Base-by-base conservation (phyloP, 148 eudicot genomes). In the Dianthus caryophyllus region DNA sequence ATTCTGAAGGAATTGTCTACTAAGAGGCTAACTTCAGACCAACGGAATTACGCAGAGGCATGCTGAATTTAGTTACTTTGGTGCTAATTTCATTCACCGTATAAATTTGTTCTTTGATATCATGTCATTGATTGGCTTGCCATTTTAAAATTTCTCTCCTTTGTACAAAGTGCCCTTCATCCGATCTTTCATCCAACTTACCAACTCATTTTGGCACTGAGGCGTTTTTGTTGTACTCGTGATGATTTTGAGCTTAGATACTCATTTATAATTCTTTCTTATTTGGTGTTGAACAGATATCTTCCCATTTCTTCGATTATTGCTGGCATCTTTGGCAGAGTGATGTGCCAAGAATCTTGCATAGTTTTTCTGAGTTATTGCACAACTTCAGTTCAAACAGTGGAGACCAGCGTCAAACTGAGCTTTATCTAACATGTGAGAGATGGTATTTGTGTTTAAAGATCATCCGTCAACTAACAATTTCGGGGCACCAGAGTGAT, bases 241-340 rank as follows among this genome's bases (percentile, higher is more conserved):
- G 18, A 44, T 43, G 20, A 54, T 68, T 38, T 52, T 54, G 16
- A 57, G 54, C 62, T 50, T 22, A 15, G 38, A 22, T 44, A 15
- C 12, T 16, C 30, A 31, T 14, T 75, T 20, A 46, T 71, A n/a
- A 13, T 66, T 21, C 66, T 10, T 59, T 58, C 54, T 22, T 69
- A 18, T 58, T 44, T 46, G 69, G 54, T 55, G 69, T 46, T 75
- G 81, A 81, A 80, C 97, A 95, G 99, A 95, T 95, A 85, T 83
- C 96, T 38, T 80, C 97, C 71, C 96, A 90, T 63, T 88, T 95
- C 78, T 95, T 95, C 71, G 93, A 95, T 70, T 95, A 88, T 76
- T 75, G 96, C 83, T 95, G 99, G 99, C 88, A 82, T 77, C 93
- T 95, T 54, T 88, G 99, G 96, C 97, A 90, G 85, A 85, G 80